These are phyloP conservation scores for Cornus suecica DNA, from an alignment of 148 eudicot genomes.

Conservation along the genomic window DNA sequence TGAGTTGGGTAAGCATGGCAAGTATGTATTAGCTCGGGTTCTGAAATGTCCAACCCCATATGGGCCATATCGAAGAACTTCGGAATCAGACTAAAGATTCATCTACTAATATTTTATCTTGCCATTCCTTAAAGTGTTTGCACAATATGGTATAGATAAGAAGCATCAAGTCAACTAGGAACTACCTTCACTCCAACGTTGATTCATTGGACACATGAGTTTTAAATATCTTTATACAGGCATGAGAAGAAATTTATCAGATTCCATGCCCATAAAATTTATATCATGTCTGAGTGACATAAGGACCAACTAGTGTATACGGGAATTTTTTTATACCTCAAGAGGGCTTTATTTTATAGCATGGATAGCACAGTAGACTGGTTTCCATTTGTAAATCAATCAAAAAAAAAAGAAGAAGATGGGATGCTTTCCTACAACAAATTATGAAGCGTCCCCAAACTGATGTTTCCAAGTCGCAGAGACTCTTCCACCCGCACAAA, in stretches of 20 bases:
- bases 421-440: too few relatives aligned
- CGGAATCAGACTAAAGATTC: background rate
- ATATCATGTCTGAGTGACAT: too few relatives aligned
- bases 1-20: background rate
- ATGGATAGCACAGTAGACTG: background rate
- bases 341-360: background rate
- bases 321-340: too few relatives aligned
- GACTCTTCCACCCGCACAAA: too few relatives aligned
- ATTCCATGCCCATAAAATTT: too few relatives aligned
- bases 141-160: background rate
- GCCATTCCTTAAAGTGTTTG: background rate
- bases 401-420: background rate
- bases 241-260: background rate
- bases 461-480: too few relatives aligned
- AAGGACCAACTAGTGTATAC: too few relatives aligned
- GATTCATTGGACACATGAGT: too few relatives aligned
- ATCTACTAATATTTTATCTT: background rate
- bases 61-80: background rate
- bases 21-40: background rate
- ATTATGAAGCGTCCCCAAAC: too few relatives aligned
- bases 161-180: background rate
- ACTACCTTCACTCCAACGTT: too few relatives aligned
- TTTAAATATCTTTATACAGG: background rate
- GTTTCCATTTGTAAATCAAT: background rate
- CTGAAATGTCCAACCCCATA: background rate